Percentiles rank a stretch among this genome's conserved stretches.
Evolutionary conservation across 2,329 filamentous ascomycete genomes (phyloP).

Genomic region (Trichoderma guizhouense): DNA sequence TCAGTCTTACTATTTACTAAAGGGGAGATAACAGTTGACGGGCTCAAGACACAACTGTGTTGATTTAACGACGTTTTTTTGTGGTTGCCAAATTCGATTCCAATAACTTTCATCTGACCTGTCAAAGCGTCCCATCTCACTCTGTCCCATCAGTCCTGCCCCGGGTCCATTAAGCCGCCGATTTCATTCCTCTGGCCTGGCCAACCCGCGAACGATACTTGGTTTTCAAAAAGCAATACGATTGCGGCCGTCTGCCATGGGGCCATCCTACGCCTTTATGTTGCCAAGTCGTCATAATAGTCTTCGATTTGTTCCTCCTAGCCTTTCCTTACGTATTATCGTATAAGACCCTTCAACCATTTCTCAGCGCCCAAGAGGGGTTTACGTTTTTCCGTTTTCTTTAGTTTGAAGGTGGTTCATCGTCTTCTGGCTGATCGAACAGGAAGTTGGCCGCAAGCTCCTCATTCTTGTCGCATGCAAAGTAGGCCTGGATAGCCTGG

Average conservation of each 20-base stretch:
- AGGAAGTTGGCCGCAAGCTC: constrained; percentile 97
- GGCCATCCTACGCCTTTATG: not conserved
- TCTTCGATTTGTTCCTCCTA: constrained; percentile 2
- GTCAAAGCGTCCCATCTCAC: not conserved
- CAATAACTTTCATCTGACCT: constrained; percentile 1
- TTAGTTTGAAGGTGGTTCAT: constrained; percentile 53
- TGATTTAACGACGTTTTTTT: constrained; percentile 5
- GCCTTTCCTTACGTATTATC: constrained; percentile 26
- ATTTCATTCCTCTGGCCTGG: not conserved
- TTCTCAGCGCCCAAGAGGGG: not conserved
- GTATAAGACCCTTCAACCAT: constrained; percentile 25
- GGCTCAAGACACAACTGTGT: not conserved
- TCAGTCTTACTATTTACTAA: not conserved
- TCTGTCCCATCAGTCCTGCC: not conserved
- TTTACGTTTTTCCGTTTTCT: constrained; percentile 18
- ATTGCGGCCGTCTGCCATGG: not conserved
- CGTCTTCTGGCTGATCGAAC: constrained; percentile 93
- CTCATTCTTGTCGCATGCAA: constrained; percentile 99
- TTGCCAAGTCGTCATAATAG: constrained; percentile 10
- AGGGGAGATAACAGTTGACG: not conserved
- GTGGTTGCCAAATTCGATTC: constrained; percentile 12
- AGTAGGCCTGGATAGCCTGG: constrained; percentile 95
- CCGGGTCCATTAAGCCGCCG: not conserved
- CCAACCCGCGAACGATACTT: constrained; percentile 1
- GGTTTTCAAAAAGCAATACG: not conserved